Evolutionary conservation across 805 yeast genomes (phyloP), one percentile per base, ranked within the genome.

Genomic region (Yarrowia sp.): DNA sequence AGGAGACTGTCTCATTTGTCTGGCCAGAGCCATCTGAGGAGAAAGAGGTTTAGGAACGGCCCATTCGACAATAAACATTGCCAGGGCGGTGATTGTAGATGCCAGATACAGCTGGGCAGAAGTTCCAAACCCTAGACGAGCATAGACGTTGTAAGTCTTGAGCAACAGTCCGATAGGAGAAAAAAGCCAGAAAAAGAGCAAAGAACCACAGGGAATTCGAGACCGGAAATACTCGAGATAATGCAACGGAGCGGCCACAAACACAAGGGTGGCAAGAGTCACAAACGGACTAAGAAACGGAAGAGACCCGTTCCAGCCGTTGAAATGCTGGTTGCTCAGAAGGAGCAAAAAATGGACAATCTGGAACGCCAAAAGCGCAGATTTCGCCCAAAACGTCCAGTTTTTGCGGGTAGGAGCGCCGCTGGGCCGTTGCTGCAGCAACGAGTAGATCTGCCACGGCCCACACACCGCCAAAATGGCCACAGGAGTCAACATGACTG

Each of bases 161-260:
- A 83, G 69, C 67, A 83, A 82, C 40, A 83, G 82, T 36, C 84
- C 77, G 6, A 87, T 63, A 0, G 82, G 69, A 43, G 82, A 79
- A 65, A 85, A 79, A 52, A 88, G 77, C 97, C 97, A 93, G 75
- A 83, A 93, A 67, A 87, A 80, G 41, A 93, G 81, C 52, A 92
- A 76, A 0, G 84, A 79, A 1, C 93, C 87, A 69, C 82, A 83
- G 1, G 97, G 85, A 22, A 89, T 82, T 46, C 77, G 80, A 11
- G 85, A 73, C 72, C 89, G 85, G 74, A 81, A 83, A 71, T 85
- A 87, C 73, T 93, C 98, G 66, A 88, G 73, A 75, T 85, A 88
- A 66, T 90, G 88, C 36, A 91, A 75, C 3, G 77, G 75, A 17
- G 82, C 72, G 0, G 85, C 88, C 5, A 88, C 82, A 2, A 58